phyloP scores from a whole-genome alignment of 805 yeast species.

The Monosporozyma aquatica region DNA sequence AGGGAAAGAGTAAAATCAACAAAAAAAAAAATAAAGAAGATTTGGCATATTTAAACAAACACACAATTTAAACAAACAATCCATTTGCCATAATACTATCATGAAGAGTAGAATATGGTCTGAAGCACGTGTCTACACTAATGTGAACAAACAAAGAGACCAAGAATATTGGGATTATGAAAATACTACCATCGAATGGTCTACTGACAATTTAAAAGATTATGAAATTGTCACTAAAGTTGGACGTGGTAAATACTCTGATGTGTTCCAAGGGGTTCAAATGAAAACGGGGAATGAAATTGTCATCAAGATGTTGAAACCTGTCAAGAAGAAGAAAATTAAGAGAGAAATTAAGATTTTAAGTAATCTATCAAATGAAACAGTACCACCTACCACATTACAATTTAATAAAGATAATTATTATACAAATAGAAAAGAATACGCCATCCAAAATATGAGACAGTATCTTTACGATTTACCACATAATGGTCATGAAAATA shows the following conservation, averaged over 20 bases:
- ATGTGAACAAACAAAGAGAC: constrained; percentile 60
- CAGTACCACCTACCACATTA: constrained; percentile 21
- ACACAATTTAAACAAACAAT: not conserved
- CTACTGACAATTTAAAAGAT: constrained; percentile 38
- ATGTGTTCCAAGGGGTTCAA: constrained; percentile 81
- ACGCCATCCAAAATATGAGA: constrained; percentile 20
- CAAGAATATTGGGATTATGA: constrained; percentile 83
- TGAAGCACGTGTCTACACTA: constrained; percentile 59
- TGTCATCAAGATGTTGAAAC: constrained; percentile 84
- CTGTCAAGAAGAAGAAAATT: constrained; percentile 86
- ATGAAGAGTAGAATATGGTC: constrained; percentile 35
- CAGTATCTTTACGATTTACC: constrained; percentile 24
- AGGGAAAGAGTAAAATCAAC: too few relatives aligned
- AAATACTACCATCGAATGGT: constrained; percentile 54
- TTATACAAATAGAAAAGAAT: constrained; percentile 24
- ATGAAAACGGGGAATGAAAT: constrained; percentile 53
- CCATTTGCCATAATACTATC: too few relatives aligned
- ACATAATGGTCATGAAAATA: constrained; percentile 47
- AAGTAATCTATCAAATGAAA: constrained; percentile 54
- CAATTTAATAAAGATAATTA: constrained; percentile 15
- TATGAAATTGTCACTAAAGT: constrained; percentile 77
- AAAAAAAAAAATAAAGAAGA: too few relatives aligned
- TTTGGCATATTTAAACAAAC: not conserved
- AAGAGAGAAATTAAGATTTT: constrained; percentile 82
- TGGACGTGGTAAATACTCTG: constrained; percentile 93